Base-by-base conservation (phyloP, 2,329 filamentous ascomycete species). In the Keithomyces neogunnii region DNA sequence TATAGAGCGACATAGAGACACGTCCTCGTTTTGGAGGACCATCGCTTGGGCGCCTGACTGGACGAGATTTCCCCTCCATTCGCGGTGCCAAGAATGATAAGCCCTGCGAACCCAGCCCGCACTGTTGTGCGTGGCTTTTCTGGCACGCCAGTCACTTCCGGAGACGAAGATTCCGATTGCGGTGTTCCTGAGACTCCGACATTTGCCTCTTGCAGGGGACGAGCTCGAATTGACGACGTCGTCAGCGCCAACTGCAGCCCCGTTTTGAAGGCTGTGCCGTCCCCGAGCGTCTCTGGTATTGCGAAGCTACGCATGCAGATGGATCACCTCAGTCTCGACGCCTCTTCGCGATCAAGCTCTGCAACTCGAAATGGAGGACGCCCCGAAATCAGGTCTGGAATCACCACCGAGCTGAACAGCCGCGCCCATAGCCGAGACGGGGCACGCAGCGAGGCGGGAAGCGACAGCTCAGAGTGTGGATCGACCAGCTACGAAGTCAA, bases 401-500 rank as follows among this genome's bases (percentile, higher is more conserved):
- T 70, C 54, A 83, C 78, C 57, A 83, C 76, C 64, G 73, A 70
- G 58, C 74, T 76, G 58, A 85, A 78, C 63, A 75, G 73, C 55
- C 72, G 74, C 47, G 71, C 76, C 63, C 61, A 69, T 45, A 84
- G 78, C 56, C 81, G 80, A 48, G 78, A 80, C 51, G 79, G 76
- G 54, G 72, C 74, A 51, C 72, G 70, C 49, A 78, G 75, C 57
- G 75, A 76, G 51, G 71, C 71, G 44, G 73, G 73, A 64, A 82
- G 71, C 60, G 77, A 73, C 60, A 79, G 77, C 58, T 91, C 86
- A 1, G 87, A 92, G 60, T 79, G 80, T 30, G 71, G 67, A 19
- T 76, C 75, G 64, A 87, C 88, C 48, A 88, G 84, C 63, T 96
- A 96, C 64, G 88, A 96, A 69, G 84, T 96, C 56, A 82, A 82